These are phyloP conservation scores for Hemileccinum rubropunctum DNA, from an alignment of 768 basidiomycete species.

Conservation along the genomic window DNA sequence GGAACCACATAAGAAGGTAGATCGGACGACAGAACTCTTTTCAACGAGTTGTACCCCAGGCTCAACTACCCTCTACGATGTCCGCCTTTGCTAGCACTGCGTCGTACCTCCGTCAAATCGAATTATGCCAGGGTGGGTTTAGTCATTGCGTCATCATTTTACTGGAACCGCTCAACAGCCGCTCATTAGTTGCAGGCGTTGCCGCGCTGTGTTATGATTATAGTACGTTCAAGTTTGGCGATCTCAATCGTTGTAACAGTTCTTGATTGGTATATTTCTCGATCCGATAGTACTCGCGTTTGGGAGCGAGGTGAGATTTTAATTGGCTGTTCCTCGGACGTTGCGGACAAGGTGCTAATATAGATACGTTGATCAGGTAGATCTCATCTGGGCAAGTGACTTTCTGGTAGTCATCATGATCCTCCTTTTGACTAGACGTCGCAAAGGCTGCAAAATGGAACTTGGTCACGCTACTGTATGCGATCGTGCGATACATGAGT, in stretches of 20 bases:
- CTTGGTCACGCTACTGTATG: constrained; percentile 14
- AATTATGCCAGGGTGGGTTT: constrained; percentile 8
- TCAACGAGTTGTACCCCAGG: neutral
- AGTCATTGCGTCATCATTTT: neutral
- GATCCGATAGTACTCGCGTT: constrained; percentile 9
- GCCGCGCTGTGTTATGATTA: constrained; percentile 16
- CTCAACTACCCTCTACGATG: constrained; percentile 2
- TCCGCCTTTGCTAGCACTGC: neutral
- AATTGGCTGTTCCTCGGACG: neutral
- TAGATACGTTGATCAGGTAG: constrained; percentile 9
- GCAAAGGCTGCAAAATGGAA: constrained; percentile 18
- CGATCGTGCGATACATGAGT: constrained; percentile 19
- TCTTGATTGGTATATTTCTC: neutral
- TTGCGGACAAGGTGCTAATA: neutral
- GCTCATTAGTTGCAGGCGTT: constrained; percentile 6
- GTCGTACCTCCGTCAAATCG: constrained; percentile 6
- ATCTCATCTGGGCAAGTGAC: constrained; percentile 17
- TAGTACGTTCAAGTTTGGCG: constrained; percentile 8
- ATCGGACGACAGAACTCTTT: neutral
- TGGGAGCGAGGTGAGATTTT: constrained; percentile 9
- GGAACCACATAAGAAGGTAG: no score
- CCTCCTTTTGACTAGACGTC: neutral
- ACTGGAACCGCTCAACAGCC: neutral
- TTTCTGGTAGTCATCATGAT: neutral
- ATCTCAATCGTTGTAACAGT: neutral